A percentile compares a stretch with the other conserved stretches of the same genome.
Conservation (phyloP, 2,329 filamentous ascomycete species). For the Davidsoniella eucalypti region DNA sequence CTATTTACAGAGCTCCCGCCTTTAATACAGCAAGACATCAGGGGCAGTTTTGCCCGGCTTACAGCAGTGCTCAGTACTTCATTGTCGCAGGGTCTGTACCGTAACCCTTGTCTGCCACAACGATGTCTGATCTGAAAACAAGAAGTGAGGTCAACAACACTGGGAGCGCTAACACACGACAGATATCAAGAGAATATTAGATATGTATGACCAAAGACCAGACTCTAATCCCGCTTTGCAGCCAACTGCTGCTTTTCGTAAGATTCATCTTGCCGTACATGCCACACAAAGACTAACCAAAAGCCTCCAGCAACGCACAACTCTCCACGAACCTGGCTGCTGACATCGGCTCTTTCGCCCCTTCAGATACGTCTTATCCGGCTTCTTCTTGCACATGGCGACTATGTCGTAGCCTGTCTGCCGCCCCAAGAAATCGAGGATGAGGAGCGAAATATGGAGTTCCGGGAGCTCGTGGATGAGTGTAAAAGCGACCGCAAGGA, state of each 20-base stretch:
- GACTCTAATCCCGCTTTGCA: not conserved
- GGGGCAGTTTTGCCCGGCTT: no score
- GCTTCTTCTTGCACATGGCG: constrained; percentile 74
- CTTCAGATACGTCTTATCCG: constrained; percentile 69
- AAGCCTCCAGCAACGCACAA: constrained; percentile 42
- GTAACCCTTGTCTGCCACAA: no score
- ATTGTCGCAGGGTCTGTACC: no score
- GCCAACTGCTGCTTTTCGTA: constrained; percentile 8
- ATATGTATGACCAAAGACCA: constrained; percentile 1
- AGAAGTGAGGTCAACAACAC: no score
- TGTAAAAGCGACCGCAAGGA: constrained; percentile 46
- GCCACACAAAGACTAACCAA: not conserved
- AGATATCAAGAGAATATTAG: not conserved
- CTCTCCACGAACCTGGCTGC: constrained; percentile 77
- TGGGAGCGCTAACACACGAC: no score
- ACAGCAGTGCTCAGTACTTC: no score
- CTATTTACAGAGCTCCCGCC: no score
- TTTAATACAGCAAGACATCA: no score
- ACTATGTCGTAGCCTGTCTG: constrained; percentile 75
- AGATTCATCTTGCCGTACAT: not conserved
- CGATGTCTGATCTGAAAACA: no score
- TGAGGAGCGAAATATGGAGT: constrained; percentile 58
- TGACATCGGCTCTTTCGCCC: constrained; percentile 74
- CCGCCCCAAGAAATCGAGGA: constrained; percentile 65
- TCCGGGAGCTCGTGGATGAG: constrained; percentile 60